Evolutionary conservation across 352 stramenopile species (phyloP), one percentile per base, ranked within the genome.

Genomic region (Pythium sukuiense): DNA sequence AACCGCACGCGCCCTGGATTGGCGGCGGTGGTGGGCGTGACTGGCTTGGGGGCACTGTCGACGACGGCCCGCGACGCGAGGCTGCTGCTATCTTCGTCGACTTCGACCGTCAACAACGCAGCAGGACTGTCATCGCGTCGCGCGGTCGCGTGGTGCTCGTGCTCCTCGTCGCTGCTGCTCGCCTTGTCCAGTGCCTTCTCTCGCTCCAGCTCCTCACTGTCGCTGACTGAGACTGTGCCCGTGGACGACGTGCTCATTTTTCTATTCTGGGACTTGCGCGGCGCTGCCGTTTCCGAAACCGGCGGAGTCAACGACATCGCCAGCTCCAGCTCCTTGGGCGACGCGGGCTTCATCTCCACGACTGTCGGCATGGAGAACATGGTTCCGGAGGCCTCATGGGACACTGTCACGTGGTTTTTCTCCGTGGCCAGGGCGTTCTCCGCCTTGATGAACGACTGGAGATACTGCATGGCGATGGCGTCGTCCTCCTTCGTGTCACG

Each of bases 191-290:
- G 5, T 6, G 48, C 20, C 56, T 73, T 70, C 18, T 59, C 48
- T 56, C 66, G 60, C 2, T 70, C 60, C 3, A 68, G 41, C 26
- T 63, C 71, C 13, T 78, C 73, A 41, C 70, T 72, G 24, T 72
- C 64, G 39, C 70, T 74, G 41, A 67, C 57, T 74, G 73, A 77
- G 67, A 80, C 46, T 48, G 70, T 76, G 73, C 58, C 35, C 5
- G 59, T 45, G 27, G 71, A 76, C 26, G 68, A 72, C 26, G 58
- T 53, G 41, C 63, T 74, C 58, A 61, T 46, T 59, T 69, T 73
- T 57, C 74, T 78, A 77, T 71, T 75, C 35, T 67, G 57, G 59
- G 59, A 35, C 11, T 37, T 53, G 2, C 18, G 24, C 13, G 24
- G 12, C 3, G 20, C 43, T 41, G 14, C 59, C 11, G 12, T 59